Percentiles rank a stretch among this genome's conserved stretches.
phyloP scores from a whole-genome alignment of 805 yeast species.

The Tetrapisispora nanseiensis region DNA sequence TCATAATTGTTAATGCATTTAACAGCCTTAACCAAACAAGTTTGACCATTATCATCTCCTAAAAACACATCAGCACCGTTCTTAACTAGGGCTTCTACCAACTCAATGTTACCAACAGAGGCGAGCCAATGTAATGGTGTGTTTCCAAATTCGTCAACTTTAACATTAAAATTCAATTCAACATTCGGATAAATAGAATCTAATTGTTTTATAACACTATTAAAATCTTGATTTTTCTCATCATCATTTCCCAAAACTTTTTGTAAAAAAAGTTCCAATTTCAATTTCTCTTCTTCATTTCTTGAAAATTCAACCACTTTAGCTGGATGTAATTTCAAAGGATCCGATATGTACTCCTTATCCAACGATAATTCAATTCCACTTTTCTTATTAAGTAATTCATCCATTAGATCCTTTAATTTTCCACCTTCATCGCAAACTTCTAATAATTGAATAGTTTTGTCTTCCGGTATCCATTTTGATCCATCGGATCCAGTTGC shows the following conservation, averaged over 20 bases:
- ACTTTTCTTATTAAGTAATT: not conserved
- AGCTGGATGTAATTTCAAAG: constrained; percentile 16
- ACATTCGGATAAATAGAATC: constrained; percentile 18
- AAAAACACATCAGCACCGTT: constrained; percentile 52
- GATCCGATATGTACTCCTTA: constrained; percentile 19
- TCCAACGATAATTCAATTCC: not conserved
- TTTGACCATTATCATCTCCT: constrained; percentile 80
- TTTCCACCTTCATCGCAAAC: constrained; percentile 3
- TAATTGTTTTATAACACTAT: constrained; percentile 13
- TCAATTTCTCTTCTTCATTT: constrained; percentile 10
- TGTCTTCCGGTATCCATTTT: constrained; percentile 25
- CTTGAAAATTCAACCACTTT: not conserved
- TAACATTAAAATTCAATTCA: constrained; percentile 55
- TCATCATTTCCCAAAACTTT: constrained; percentile 22
- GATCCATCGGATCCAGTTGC: constrained; percentile 21
- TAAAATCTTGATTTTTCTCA: constrained; percentile 4
- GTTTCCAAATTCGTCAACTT: constrained; percentile 89
- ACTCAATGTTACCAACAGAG: constrained; percentile 66
- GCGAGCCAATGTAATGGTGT: constrained; percentile 95
- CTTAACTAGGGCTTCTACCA: constrained; percentile 60
- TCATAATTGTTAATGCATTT: constrained; percentile 68
- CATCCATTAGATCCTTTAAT: not conserved
- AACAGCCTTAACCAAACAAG: constrained; percentile 76
- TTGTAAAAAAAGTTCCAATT: constrained; percentile 26
- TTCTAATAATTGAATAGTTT: constrained; percentile 9